Percentiles rank a stretch among this genome's conserved stretches.
These are phyloP conservation scores for Thozetella sp. DNA, from an alignment of 495 filamentous ascomycete genomes.

Conservation along the genomic window DNA sequence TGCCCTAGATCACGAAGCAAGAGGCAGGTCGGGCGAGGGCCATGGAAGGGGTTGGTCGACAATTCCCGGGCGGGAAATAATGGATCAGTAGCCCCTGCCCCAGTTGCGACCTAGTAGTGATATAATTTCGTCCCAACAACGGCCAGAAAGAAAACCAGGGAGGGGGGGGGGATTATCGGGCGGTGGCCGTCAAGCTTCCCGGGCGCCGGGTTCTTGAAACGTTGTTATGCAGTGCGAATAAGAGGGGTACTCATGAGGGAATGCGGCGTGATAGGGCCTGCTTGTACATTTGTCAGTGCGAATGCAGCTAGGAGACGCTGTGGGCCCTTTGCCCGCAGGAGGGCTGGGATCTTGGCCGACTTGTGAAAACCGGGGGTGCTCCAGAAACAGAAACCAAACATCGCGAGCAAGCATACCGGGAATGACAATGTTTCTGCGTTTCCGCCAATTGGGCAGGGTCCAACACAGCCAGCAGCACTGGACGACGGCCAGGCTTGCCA, in stretches of 20 bases:
- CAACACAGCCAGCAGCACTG: not conserved
- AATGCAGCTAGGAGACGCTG: not conserved
- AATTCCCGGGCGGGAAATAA: not conserved
- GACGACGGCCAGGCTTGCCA: not conserved
- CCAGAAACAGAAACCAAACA: conserved; percentile 4
- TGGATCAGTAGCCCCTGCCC: not conserved
- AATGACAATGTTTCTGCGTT: not conserved
- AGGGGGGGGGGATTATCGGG: too few relatives aligned
- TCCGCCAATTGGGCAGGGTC: not conserved
- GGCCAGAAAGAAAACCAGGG: not conserved
- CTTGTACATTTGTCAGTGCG: conserved; percentile 3
- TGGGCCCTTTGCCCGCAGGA: too few relatives aligned
- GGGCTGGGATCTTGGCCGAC: not conserved
- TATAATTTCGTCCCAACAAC: conserved; percentile 5
- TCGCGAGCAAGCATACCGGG: not conserved
- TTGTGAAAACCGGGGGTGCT: not conserved
- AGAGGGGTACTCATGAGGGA: conserved; percentile 1
- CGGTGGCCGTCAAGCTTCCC: conserved; percentile 5
- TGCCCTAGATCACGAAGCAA: conserved; percentile 4
- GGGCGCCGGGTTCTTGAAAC: conserved; percentile 15
- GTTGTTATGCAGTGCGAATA: conserved; percentile 18
- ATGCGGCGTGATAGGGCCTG: not conserved
- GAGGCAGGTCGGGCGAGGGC: conserved; percentile 6
- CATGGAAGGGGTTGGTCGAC: conserved; percentile 11
- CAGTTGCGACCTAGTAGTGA: not conserved